Evolutionary conservation across 257 asterid species (phyloP), one percentile per base, ranked within the genome.

Genomic region (Prunella vulgaris): DNA sequence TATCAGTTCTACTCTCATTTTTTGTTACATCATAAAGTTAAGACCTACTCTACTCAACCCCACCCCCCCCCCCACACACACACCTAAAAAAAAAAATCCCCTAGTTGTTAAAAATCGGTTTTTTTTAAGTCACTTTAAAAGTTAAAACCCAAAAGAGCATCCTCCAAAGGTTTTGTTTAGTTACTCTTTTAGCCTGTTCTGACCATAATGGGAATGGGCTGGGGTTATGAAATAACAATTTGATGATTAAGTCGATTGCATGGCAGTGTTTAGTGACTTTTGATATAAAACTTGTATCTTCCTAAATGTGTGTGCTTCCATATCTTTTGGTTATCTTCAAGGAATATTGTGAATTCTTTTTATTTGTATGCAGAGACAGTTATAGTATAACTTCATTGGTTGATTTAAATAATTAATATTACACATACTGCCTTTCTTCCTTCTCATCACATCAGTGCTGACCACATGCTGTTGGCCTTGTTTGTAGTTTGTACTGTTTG

Each of bases 181-280:
- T 48, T 46, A 52, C 60, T 24, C 66, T 54, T 52, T 60, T 66
- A 5, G 37, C 56, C 44, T n/a, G n/a, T n/a, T n/a, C n/a, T n/a
- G n/a, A n/a, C n/a, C n/a, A n/a, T n/a, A n/a, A n/a, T n/a, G n/a
- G n/a, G n/a, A n/a, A n/a, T n/a, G n/a, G n/a, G n/a, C n/a, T n/a
- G n/a, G n/a, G n/a, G n/a, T n/a, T n/a, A n/a, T n/a, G n/a, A n/a
- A n/a, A n/a, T n/a, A n/a, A n/a, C n/a, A n/a, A n/a, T n/a, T n/a
- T n/a, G n/a, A n/a, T n/a, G n/a, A n/a, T n/a, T n/a, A n/a, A n/a
- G n/a, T n/a, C n/a, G n/a, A n/a, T n/a, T n/a, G n/a, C n/a, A n/a
- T n/a, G n/a, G n/a, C n/a, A 30, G 61, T 35, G 14, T 40, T 62
- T 30, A 20, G 64, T 61, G 77, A 44, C 57, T 30, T 58, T 54